Evolutionary conservation across 345 rosid genomes (phyloP), one percentile per base, ranked within the genome.

Genomic region (Arabis hirsuta): DNA sequence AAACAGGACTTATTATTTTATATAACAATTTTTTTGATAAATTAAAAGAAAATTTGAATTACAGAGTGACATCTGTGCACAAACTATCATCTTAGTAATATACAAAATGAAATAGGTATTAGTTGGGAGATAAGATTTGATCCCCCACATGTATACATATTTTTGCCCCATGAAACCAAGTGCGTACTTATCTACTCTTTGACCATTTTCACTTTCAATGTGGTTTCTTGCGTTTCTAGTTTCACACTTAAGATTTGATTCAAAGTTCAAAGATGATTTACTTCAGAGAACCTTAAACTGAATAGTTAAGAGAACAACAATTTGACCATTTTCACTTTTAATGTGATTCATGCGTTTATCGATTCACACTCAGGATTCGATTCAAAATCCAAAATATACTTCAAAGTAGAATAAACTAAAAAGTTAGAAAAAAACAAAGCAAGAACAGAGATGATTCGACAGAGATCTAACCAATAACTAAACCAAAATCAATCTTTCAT

Each of bases 111-210:
- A 44, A 32, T 46, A 2, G 57, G 20, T 43, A 67, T 67, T 74
- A 74, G 78, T 61, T 75, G 64, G 79, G 52, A 68, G 73, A 61
- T 61, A 51, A 45, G 63, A 48, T 42, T n/a, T 50, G 67, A 67
- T 70, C 55, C 69, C 51, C 63, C 39, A 66, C 73, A 60, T 67
- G 78, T 42, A 22, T 59, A 59, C 34, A n/a, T n/a, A 57, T 42
- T 19, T 19, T 9, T 31, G 77, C 29, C 16, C 72, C 53, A 65
- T 65, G 47, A 26, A 51, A 66, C 61, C 67, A 67, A 74, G 29
- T 66, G 32, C 32, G 78, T 59, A 66, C 77, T 65, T 65, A 19
- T 64, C 42, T n/a, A n/a, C 47, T 47, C 11, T 58, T 74, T 66
- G 78, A 74, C 67, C 61, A 66, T 31, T 36, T 62, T 41, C 76